A percentile compares a stretch with the other conserved stretches of the same genome.
These are phyloP conservation scores for Hepatocystis sp. DNA, from an alignment of 169 alveolate genomes.

Conservation along the genomic window DNA sequence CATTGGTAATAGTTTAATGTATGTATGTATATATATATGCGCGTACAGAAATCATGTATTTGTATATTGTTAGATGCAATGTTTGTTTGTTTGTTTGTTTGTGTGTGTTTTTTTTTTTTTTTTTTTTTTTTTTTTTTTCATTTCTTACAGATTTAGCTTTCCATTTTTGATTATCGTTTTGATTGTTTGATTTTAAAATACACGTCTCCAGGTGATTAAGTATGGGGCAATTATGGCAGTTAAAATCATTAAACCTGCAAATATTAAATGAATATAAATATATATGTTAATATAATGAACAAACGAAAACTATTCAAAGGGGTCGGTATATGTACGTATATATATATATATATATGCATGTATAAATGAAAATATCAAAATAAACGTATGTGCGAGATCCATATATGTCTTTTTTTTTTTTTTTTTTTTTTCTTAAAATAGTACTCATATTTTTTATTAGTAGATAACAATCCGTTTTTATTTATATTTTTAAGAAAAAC, in stretches of 20 bases:
- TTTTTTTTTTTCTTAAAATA: slow-evolving; percentile 6
- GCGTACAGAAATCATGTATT: too few relatives aligned
- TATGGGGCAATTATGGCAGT: slow-evolving; percentile 64
- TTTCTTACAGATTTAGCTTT: slow-evolving; percentile 46
- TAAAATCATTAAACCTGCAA: slow-evolving; percentile 49
- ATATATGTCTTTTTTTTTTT: neutral
- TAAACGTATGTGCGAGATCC: too few relatives aligned
- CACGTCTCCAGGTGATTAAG: slow-evolving; percentile 52
- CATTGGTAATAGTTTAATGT: too few relatives aligned
- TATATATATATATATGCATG: neutral
- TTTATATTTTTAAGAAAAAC: slow-evolving; percentile 41
- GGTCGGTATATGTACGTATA: neutral
- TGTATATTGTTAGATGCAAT: too few relatives aligned
- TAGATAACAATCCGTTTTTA: slow-evolving; percentile 40
- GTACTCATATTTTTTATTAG: slow-evolving; percentile 70
- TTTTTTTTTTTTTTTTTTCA: too few relatives aligned
- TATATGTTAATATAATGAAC: too few relatives aligned
- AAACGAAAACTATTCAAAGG: neutral
- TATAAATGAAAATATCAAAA: neutral
- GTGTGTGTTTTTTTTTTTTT: neutral
- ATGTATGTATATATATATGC: too few relatives aligned
- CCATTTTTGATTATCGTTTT: slow-evolving; percentile 35
- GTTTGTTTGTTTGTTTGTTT: too few relatives aligned
- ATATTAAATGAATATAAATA: too few relatives aligned
- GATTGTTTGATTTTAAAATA: slow-evolving; percentile 15